Conservation (phyloP, 2,329 filamentous ascomycete genomes). For the Ilyonectria sp. region DNA sequence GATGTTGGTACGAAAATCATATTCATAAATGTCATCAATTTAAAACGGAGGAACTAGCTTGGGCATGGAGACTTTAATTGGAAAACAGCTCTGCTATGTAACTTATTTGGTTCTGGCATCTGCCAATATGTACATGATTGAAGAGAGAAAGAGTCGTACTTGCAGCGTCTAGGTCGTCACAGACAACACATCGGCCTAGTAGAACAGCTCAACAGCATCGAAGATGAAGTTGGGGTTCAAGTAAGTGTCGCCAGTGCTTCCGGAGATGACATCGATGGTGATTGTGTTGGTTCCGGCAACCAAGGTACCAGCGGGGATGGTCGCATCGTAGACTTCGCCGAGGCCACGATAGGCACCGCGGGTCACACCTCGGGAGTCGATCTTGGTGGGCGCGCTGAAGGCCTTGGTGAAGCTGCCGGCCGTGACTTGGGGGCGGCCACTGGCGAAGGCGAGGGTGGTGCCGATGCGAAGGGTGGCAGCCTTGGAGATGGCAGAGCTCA, state of each 20-base stretch:
- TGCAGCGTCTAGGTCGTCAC: neutral
- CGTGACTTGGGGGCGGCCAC: conserved; percentile 69
- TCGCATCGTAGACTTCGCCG: conserved; percentile 75
- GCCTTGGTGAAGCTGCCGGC: conserved; percentile 69
- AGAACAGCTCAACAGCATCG: conserved; percentile 48
- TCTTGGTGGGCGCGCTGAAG: conserved; percentile 69
- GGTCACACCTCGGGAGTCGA: conserved; percentile 76
- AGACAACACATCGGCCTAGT: conserved; percentile 30
- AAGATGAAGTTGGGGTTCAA: conserved; percentile 69
- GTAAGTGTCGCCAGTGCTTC: conserved; percentile 68
- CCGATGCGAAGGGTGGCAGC: conserved; percentile 75
- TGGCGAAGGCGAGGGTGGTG: conserved; percentile 74
- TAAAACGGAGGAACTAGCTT: neutral
- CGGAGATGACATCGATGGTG: conserved; percentile 71
- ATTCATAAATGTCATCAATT: neutral
- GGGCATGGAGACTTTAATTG: conserved; percentile 2
- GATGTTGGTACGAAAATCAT: neutral
- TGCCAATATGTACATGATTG: conserved; percentile 43
- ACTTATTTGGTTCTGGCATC: conserved; percentile 16
- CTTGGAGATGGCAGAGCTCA: conserved; percentile 62
- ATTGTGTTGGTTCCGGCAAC: conserved; percentile 75
- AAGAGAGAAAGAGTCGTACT: neutral
- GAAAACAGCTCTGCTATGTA: conserved; percentile 16
- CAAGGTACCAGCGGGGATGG: conserved; percentile 72
- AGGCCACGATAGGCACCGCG: conserved; percentile 75